These are phyloP conservation scores for Immersiporthe knoxdaviesiana DNA, from an alignment of 2,329 filamentous ascomycete species.

Conservation along the genomic window DNA sequence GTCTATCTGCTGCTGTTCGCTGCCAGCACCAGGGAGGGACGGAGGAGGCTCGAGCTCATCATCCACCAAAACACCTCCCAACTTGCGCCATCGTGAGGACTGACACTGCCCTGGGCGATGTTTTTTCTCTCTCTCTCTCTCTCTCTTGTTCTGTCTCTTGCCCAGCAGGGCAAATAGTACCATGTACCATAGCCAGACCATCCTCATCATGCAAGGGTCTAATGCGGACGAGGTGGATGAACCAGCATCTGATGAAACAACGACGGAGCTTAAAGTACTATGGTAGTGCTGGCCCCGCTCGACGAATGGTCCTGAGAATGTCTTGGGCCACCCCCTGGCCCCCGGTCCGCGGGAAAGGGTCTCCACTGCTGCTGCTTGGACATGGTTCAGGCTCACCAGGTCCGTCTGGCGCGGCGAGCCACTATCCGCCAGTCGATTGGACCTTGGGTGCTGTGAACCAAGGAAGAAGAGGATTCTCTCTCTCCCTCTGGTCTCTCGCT, in stretches of 20 bases:
- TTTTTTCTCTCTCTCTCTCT: not conserved
- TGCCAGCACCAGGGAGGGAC: not conserved
- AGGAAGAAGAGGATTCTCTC: constrained; percentile 15
- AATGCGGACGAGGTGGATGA: constrained; percentile 26
- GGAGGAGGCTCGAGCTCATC: not conserved
- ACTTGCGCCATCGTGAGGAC: too few relatives aligned
- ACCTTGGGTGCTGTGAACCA: constrained; percentile 13
- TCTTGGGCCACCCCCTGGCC: constrained; percentile 21
- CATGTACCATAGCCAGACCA: not conserved
- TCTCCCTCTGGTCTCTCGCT: not conserved
- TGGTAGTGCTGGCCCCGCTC: constrained; percentile 29
- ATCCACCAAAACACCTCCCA: too few relatives aligned
- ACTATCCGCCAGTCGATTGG: constrained; percentile 24
- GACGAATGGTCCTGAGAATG: constrained; percentile 26
- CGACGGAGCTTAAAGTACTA: constrained; percentile 31
- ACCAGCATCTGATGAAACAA: constrained; percentile 30
- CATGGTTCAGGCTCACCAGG: constrained; percentile 11
- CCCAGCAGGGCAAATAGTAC: not conserved
- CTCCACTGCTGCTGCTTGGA: constrained; percentile 9
- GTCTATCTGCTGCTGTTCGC: not conserved
- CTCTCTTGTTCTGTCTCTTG: too few relatives aligned
- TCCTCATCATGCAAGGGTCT: constrained; percentile 18
- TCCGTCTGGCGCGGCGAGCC: constrained; percentile 12
- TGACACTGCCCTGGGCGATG: not conserved
- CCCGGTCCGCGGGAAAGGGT: not conserved